Base-by-base conservation (phyloP, 768 basidiomycete genomes). In the Stropharia rugosoannulata region DNA sequence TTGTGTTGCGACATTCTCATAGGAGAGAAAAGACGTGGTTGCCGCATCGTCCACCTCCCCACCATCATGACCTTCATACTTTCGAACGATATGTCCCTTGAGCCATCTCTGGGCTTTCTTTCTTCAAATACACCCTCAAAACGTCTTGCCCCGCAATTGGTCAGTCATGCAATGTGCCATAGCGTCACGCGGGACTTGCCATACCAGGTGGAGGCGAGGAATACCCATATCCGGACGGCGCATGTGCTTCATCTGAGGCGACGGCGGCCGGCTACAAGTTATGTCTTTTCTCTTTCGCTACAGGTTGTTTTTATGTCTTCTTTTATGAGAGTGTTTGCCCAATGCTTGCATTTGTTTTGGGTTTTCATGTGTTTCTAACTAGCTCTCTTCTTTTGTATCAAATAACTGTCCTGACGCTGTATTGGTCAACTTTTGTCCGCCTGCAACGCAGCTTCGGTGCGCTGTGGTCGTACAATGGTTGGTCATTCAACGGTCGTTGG, bases 361-460 rank as follows among this genome's bases (percentile, higher is more conserved):
- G 45, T 39, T 25, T 18, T 43, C 22, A n/a, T 32, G 18, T 35
- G n/a, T 51, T 49, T 49, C 43, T 50, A 29, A 38, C 45, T 19
- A 41, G 37, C 46, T 37, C 42, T 29, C 46, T 32, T 47, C 39
- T 36, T 50, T n/a, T 56, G 54, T 59, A 56, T 59, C 59, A 44
- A 53, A 54, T 59, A 59, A 29, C 29, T 52, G 49, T 42, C 36
- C 40, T 18, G 25, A 41, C 42, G 22, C 45, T 35, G 6, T 15
- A 25, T 49, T 47, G 18, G 27, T 35, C 15, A 12, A 18, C 29
- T 29, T 39, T 36, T 15, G 43, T 32, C 35, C 39, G 9, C 13
- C 41, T 41, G 25, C 22, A 27, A 13, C 39, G 35, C 32, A 13
- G n/a, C 36, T 47, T 41, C 22, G 36, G 25, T 12, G 51, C 27